Base-by-base conservation (phyloP, 257 asterid genomes). In the Hygrophila difformis region DNA sequence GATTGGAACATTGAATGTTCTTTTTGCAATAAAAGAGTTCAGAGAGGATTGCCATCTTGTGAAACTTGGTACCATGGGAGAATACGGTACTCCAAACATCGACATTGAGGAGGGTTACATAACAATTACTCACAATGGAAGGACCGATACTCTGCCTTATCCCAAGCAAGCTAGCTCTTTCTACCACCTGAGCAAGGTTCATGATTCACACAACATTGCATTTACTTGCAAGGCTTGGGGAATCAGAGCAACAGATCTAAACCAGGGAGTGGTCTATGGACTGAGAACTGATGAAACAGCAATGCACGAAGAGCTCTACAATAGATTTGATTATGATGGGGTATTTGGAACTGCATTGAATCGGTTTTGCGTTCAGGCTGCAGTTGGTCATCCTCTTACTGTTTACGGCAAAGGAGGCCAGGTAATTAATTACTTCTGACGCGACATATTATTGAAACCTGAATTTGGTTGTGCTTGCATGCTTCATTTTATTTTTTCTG, bases 1-100 rank as follows among this genome's bases (percentile, higher is more conserved):
- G 56, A 75, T 89, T 18, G 96, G 98, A 22, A 89, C 96, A 2
- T 80, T 89, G 12, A 89, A 85, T 18, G 96, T 89, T 35, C 71
- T 89, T 20, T 85, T 89, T 42, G 98, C 98, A 12, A 85, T 85
- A 31, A 89, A 89, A 59, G 98, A 89, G 63, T 85, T 61, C 18
- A 66, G 77, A 11, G 96, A 82, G 44, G 96, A 89, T 62, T 89
- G 98, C 56, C 98, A 89, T 70, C 75, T 89, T 1, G 96, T 89
- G 72, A 89, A 89, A 59, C 94, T 89, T 11, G 98, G 96, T 46
- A 89, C 98, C 24, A 89, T 89, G 98, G 98, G 98, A n/a, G 98
- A 89, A 42, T 89, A 89, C 14, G 98, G 98, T 8, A 89, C 96
- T 18, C 98, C 98, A 3, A 89, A 89, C 38, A 89, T 89, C 47